These are phyloP conservation scores for Pleurotus pulmonarius DNA, from an alignment of 768 basidiomycete genomes.

Conservation along the genomic window DNA sequence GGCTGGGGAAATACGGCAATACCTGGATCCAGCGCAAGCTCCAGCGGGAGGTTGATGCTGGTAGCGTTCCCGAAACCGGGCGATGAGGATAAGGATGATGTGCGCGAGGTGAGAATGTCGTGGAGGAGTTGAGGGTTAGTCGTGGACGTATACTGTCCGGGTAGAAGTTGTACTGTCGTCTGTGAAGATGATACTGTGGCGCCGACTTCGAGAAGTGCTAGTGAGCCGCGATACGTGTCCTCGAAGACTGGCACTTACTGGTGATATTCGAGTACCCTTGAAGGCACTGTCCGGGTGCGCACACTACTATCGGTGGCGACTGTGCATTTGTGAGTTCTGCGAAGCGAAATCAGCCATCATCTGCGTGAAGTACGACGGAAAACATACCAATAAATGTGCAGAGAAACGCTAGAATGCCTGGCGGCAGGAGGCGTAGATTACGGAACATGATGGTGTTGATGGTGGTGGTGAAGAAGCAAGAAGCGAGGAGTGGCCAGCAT, in stretches of 20 bases:
- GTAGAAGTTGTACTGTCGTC: constrained; percentile 49
- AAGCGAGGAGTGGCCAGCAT: not conserved
- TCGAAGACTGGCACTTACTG: constrained; percentile 22
- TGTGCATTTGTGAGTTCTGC: constrained; percentile 14
- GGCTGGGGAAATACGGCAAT: constrained; percentile 47
- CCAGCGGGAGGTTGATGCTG: constrained; percentile 45
- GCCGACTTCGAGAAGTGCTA: constrained; percentile 47
- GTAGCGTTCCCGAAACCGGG: constrained; percentile 52
- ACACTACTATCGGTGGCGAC: constrained; percentile 41
- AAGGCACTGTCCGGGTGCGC: constrained; percentile 70
- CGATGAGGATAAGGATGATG: constrained; percentile 44
- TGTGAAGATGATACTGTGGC: constrained; percentile 50
- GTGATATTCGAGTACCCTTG: constrained; percentile 62
- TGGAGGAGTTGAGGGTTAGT: constrained; percentile 59
- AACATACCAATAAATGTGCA: not conserved
- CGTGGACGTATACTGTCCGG: constrained; percentile 59
- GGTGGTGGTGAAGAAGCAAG: not conserved
- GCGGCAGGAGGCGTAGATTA: not conserved
- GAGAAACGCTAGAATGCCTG: constrained; percentile 1
- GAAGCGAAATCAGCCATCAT: not conserved
- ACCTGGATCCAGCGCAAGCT: constrained; percentile 53
- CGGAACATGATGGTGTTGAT: constrained; percentile 1
- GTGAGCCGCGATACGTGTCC: not conserved
- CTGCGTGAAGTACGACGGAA: not conserved
- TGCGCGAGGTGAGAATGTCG: constrained; percentile 49